Evolutionary conservation across 352 stramenopile genomes (phyloP).

Genomic region (Phytophthora litchii): DNA sequence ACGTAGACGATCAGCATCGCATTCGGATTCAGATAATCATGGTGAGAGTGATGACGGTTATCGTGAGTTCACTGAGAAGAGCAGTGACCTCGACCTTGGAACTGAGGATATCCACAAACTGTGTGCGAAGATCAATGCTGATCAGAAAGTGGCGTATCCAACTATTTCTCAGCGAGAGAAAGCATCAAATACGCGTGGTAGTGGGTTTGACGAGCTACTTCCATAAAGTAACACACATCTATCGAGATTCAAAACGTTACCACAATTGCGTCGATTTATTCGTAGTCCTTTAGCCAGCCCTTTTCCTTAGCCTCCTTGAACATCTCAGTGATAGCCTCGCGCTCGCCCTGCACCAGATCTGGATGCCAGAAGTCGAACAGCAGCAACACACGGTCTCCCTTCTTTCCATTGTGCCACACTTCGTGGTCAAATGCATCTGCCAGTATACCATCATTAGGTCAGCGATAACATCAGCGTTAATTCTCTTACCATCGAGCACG

Average conservation of each 20-base stretch:
- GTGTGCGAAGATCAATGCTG: conserved; percentile 44
- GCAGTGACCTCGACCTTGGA: not conserved
- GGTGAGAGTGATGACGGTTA: not conserved
- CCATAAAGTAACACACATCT: conserved; percentile 12
- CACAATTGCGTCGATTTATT: conserved; percentile 5
- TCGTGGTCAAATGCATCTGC: conserved; percentile 85
- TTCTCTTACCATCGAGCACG: conserved; percentile 72
- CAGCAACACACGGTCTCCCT: conserved; percentile 80
- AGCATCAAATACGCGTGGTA: not conserved
- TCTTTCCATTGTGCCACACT: conserved; percentile 71
- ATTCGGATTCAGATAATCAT: not conserved
- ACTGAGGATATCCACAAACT: conserved; percentile 32
- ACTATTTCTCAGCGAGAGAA: not conserved
- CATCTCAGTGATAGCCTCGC: conserved; percentile 66
- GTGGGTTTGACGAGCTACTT: conserved; percentile 25
- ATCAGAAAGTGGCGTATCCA: conserved; percentile 25
- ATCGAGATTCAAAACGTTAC: not conserved
- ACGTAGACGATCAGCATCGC: conserved; percentile 6
- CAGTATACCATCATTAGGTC: too few species aligned
- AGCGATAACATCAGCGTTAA: not conserved
- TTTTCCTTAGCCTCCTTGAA: conserved; percentile 78
- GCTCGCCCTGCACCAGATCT: conserved; percentile 63
- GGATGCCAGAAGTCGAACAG: conserved; percentile 89
- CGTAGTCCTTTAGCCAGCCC: conserved; percentile 72
- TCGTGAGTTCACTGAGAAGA: not conserved